Evolutionary conservation across 1,139 yeast species (phyloP).

Genomic region (Blastobotrys buckinghamii): DNA sequence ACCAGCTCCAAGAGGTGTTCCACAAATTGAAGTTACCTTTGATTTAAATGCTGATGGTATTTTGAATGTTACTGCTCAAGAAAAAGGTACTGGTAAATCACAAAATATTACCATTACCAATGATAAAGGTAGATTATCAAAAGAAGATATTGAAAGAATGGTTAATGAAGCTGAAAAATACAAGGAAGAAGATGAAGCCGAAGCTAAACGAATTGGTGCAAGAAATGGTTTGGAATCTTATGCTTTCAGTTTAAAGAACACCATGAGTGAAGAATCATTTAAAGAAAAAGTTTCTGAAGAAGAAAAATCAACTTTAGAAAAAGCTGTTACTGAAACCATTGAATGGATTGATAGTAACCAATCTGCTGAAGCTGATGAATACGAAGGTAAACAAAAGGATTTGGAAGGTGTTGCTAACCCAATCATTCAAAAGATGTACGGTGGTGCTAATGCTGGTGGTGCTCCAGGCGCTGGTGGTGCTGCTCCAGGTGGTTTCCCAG

Average conservation of each 20-base stretch:
- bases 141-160: constrained; percentile 91
- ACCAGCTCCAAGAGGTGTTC: constrained; percentile 98
- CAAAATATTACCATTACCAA: constrained; percentile 92
- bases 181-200: constrained; percentile 80
- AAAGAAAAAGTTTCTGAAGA: constrained; percentile 77
- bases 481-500: constrained; percentile 57
- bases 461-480: constrained; percentile 43
- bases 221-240: constrained; percentile 88
- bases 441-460: constrained; percentile 11
- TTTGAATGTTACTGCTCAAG: constrained; percentile 87
- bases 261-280: constrained; percentile 72
- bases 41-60: constrained; percentile 95
- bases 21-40: constrained; percentile 91
- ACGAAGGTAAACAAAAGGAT: constrained; percentile 85
- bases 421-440: constrained; percentile 82
- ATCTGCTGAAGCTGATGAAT: constrained; percentile 85
- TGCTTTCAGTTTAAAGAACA: constrained; percentile 78
- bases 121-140: constrained; percentile 92
- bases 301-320: constrained; percentile 72
- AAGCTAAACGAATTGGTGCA: constrained; percentile 66
- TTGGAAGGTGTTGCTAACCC: constrained; percentile 92
- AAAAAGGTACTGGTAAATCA: constrained; percentile 82
- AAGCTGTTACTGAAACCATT: constrained; percentile 80
- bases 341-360: constrained; percentile 85
- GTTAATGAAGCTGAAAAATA: constrained; percentile 90